A percentile compares a stretch with the other conserved stretches of the same genome.
Evolutionary conservation across 805 yeast genomes (phyloP).

Genomic region (Metschnikowia sp.): DNA sequence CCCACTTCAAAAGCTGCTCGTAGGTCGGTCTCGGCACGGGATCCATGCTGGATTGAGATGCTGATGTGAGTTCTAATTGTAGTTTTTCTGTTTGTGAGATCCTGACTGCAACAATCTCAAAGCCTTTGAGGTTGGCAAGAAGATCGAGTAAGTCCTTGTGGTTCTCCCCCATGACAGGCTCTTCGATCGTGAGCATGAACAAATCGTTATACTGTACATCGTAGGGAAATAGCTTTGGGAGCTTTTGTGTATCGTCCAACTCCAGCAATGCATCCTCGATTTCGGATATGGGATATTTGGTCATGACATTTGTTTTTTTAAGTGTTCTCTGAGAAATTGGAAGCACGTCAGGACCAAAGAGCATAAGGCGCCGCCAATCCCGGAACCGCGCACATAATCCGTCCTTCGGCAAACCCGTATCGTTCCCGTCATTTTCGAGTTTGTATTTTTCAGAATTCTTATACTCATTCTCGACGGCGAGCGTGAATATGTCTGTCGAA

Average conservation of each 20-base stretch:
- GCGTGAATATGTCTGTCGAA: constrained; percentile 26
- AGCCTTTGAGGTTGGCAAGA: constrained; percentile 20
- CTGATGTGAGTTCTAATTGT: constrained; percentile 1
- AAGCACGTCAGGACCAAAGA: background rate
- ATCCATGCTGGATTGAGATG: background rate
- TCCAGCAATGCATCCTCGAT: constrained; percentile 1
- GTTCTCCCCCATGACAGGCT: constrained; percentile 20
- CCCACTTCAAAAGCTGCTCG: constrained; percentile 17
- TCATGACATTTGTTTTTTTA: background rate
- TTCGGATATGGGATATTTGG: background rate
- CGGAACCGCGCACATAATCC: constrained; percentile 1
- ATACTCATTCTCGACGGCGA: constrained; percentile 18
- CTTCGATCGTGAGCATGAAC: constrained; percentile 31
- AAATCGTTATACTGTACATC: constrained; percentile 28
- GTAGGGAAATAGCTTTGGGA: constrained; percentile 24
- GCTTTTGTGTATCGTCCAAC: constrained; percentile 1
- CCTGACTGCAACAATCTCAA: constrained; percentile 27
- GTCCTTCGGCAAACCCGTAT: background rate
- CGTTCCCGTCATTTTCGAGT: background rate
- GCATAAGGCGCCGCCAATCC: background rate
- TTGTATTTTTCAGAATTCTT: background rate
- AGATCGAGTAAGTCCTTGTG: constrained; percentile 24
- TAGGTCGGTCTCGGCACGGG: constrained; percentile 4
- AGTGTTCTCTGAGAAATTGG: background rate
- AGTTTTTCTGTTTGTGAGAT: constrained; percentile 5